Evolutionary conservation across 129 eudicot genomes (phyloP).

Genomic region (sunflower (Helianthus annuus)): DNA sequence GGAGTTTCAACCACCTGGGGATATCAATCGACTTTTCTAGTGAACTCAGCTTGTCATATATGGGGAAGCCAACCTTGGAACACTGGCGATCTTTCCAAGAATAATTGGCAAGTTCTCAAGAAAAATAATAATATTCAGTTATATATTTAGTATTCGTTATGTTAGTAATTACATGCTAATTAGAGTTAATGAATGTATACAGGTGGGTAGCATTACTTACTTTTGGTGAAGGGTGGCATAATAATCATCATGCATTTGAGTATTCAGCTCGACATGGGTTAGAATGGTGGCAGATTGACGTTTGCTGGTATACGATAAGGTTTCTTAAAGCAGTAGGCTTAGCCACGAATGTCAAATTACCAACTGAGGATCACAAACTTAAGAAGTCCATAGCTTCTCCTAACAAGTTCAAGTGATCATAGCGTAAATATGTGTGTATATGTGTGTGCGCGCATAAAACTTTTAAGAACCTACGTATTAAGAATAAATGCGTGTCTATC

Average conservation of each 20-base stretch:
- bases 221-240: constrained; percentile 8
- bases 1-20: background rate
- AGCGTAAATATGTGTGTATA: too few species aligned
- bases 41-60: constrained; percentile 7
- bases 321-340: constrained; percentile 18
- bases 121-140: background rate
- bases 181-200: background rate
- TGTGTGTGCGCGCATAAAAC: too few species aligned
- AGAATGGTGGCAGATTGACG: constrained; percentile 16
- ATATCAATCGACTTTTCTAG: background rate
- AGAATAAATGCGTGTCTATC: too few species aligned
- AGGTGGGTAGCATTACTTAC: constrained; percentile 3
- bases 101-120: background rate
- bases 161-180: background rate
- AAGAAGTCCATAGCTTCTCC: constrained; percentile 2
- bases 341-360: constrained; percentile 15
- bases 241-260: constrained; percentile 20
- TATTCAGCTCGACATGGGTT: constrained; percentile 21
- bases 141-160: background rate
- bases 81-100: background rate
- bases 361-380: constrained; percentile 5
- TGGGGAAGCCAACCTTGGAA: background rate
- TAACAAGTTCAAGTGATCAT: constrained; percentile 2
- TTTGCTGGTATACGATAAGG: constrained; percentile 10
- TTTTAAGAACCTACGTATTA: too few species aligned